phyloP scores from a whole-genome alignment of 140 eudicot genomes.

The Erigeron philadelphicus region DNA sequence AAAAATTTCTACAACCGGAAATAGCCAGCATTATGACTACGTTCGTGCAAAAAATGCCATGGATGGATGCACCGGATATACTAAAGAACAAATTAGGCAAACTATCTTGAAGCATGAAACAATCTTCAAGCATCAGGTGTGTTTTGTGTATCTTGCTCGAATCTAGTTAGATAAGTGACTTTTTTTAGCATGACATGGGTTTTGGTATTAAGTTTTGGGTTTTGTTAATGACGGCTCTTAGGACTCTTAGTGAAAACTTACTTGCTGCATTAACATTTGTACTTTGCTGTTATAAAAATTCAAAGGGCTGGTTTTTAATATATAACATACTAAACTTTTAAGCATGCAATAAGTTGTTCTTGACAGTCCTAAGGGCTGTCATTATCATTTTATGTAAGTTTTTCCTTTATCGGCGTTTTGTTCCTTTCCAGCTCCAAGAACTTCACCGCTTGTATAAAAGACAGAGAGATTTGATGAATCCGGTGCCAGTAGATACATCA shows the following conservation, averaged over 20 bases:
- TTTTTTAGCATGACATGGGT: not conserved
- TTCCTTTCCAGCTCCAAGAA: conserved; percentile 60
- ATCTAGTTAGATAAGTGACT: conserved; percentile 6
- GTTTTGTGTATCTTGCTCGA: not conserved
- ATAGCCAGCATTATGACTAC: conserved; percentile 32
- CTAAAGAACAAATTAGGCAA: conserved; percentile 47
- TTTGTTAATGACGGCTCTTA: no score
- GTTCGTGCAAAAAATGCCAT: conserved; percentile 30
- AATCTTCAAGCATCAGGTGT: conserved; percentile 65
- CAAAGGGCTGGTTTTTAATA: no score
- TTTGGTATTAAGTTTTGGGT: no score
- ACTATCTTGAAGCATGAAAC: conserved; percentile 68
- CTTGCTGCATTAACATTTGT: no score
- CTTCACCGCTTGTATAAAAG: conserved; percentile 71
- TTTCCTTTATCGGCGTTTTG: not conserved
- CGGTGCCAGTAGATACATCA: conserved; percentile 24
- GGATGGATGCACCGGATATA: conserved; percentile 33
- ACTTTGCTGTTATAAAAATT: no score
- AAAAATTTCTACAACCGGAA: conserved; percentile 20
- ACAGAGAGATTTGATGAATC: conserved; percentile 66
- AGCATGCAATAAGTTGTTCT: no score
- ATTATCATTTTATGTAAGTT: no score
- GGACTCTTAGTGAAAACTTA: no score
- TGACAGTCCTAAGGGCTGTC: no score
- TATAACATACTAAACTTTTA: no score